Evolutionary conservation across 257 asterid genomes (phyloP).

Genomic region (Gardenia jasminoides): DNA sequence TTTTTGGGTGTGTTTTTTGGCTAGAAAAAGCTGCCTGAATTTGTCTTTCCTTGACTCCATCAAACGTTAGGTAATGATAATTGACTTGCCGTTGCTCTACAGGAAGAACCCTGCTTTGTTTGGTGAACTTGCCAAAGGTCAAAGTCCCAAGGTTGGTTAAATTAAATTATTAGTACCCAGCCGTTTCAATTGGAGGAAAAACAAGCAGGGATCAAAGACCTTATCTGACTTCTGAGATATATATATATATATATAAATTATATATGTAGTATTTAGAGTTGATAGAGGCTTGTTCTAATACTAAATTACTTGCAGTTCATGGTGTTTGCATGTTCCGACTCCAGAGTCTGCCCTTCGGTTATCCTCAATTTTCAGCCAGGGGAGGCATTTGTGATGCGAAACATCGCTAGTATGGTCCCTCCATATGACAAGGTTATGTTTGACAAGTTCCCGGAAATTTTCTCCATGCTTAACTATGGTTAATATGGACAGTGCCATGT

Average conservation of each 20-base stretch:
- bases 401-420: slow-evolving; percentile 58
- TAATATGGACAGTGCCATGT: not conserved
- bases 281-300: not conserved
- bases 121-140: slow-evolving; percentile 42
- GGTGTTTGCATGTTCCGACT: slow-evolving; percentile 53
- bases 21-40: not conserved
- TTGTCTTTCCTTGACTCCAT: not conserved
- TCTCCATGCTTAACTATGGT: not conserved
- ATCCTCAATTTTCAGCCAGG: slow-evolving; percentile 51
- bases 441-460: not conserved
- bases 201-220: not conserved
- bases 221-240: not conserved
- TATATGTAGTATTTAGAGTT: not conserved
- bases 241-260: not conserved
- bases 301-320: slow-evolving; percentile 29
- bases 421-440: slow-evolving; percentile 40
- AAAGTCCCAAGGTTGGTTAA: slow-evolving; percentile 44
- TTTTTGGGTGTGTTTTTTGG: no score
- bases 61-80: not conserved
- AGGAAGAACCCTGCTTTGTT: slow-evolving; percentile 41
- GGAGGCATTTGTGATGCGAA: slow-evolving; percentile 49
- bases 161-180: not conserved
- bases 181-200: not conserved
- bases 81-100: not conserved
- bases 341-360: slow-evolving; percentile 51